phyloP scores from a whole-genome alignment of 164 flowering plant species.

The Umbilicus rupestris region DNA sequence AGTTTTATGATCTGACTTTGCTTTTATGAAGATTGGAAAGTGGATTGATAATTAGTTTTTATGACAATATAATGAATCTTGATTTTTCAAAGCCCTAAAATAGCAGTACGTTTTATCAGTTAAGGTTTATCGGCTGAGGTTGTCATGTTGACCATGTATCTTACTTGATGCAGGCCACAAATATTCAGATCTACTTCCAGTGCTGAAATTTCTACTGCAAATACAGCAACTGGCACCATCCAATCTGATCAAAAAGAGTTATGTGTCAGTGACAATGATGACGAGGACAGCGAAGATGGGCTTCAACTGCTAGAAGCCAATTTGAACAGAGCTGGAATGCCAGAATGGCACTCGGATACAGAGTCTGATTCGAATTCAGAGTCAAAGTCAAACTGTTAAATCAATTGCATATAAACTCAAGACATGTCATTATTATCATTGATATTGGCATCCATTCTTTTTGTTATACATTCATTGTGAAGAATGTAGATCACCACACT shows the following conservation, averaged over 20 bases:
- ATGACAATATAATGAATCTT: background rate
- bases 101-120: background rate
- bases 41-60: background rate
- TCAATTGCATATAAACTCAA: too few species aligned
- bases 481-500: too few species aligned
- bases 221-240: constrained; percentile 2
- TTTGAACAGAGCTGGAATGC: constrained; percentile 38
- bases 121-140: too few species aligned
- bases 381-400: background rate
- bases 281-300: constrained; percentile 22
- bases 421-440: too few species aligned
- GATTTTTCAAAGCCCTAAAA: background rate
- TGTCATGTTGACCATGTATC: background rate
- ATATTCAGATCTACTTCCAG: constrained; percentile 28
- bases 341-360: constrained; percentile 24
- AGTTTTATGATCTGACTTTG: too few species aligned
- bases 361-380: constrained; percentile 44
- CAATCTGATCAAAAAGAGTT: constrained; percentile 19
- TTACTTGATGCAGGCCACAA: constrained; percentile 50
- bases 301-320: constrained; percentile 60
- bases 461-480: too few species aligned
- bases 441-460: too few species aligned
- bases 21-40: too few species aligned
- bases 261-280: constrained; percentile 35
- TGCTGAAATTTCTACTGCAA: constrained; percentile 16